phyloP scores from a whole-genome alignment of 352 stramenopile species.

The Phytopythium ostracodes region DNA sequence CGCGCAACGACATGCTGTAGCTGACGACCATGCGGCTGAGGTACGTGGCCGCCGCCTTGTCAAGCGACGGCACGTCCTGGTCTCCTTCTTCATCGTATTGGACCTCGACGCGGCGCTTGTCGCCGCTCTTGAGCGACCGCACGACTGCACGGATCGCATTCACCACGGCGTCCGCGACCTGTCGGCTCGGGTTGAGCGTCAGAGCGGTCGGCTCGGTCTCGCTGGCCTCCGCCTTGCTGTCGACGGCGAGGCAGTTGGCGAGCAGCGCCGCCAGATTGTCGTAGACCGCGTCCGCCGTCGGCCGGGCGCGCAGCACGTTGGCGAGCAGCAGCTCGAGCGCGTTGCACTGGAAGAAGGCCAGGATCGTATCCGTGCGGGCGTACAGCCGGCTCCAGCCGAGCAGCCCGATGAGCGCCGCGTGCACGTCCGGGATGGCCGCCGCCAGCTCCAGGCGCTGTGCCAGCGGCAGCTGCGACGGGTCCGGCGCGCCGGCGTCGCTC shows the following conservation, averaged over 20 bases:
- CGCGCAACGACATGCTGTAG: conserved; percentile 44
- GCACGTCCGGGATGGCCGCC: conserved; percentile 55
- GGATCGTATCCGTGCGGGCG: conserved; percentile 57
- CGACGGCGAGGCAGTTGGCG: conserved; percentile 52
- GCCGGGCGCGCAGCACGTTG: conserved; percentile 50
- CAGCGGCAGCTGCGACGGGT: conserved; percentile 47
- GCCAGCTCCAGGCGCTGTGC: conserved; percentile 59
- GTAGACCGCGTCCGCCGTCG: conserved; percentile 31
- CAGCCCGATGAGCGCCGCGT: conserved; percentile 68
- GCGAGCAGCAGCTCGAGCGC: conserved; percentile 54
- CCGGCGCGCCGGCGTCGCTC: conserved; percentile 6
- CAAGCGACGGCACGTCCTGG: conserved; percentile 11
- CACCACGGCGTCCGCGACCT: conserved; percentile 46
- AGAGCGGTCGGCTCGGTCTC: not conserved
- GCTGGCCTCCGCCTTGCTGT: conserved; percentile 23
- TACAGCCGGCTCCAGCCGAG: conserved; percentile 69
- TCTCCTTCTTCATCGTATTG: conserved; percentile 13
- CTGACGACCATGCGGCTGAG: conserved; percentile 50
- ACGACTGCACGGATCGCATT: conserved; percentile 32
- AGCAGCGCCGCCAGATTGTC: conserved; percentile 57
- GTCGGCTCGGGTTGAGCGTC: conserved; percentile 16
- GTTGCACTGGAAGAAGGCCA: conserved; percentile 65
- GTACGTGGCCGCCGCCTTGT: conserved; percentile 30
- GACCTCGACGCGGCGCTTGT: conserved; percentile 15
- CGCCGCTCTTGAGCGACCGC: conserved; percentile 12